These are phyloP conservation scores for Phytophthora fragariaefolia DNA, from an alignment of 352 stramenopile species.

Conservation along the genomic window DNA sequence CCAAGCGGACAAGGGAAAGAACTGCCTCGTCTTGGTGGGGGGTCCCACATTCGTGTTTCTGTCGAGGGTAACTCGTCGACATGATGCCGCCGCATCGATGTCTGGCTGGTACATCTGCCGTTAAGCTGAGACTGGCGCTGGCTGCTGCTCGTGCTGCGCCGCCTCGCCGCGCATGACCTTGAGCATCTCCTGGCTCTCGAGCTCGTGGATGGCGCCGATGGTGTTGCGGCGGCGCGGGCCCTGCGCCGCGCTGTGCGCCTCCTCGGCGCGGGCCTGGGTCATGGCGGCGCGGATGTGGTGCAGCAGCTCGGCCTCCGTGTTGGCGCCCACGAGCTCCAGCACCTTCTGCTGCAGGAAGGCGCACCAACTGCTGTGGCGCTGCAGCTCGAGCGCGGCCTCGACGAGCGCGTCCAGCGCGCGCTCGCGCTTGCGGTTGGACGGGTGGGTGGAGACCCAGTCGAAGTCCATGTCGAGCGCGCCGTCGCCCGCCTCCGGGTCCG, in stretches of 20 bases:
- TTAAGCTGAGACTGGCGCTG: constrained; percentile 14
- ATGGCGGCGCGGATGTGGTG: constrained; percentile 46
- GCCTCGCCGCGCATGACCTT: constrained; percentile 32
- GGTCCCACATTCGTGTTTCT: constrained; percentile 17
- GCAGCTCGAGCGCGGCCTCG: constrained; percentile 50
- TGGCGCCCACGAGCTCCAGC: constrained; percentile 45
- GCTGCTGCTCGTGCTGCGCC: constrained; percentile 18
- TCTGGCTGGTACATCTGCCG: not conserved
- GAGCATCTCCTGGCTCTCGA: constrained; percentile 71
- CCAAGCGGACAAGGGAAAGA: constrained; percentile 7
- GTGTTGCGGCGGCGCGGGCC: constrained; percentile 44
- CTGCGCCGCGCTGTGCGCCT: constrained; percentile 8
- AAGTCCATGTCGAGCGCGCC: constrained; percentile 47
- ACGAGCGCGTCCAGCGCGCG: constrained; percentile 48
- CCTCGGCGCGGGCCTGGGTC: constrained; percentile 23
- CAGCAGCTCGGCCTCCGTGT: constrained; percentile 47
- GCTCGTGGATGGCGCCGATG: constrained; percentile 55
- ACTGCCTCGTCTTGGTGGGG: constrained; percentile 8
- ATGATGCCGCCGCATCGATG: not conserved
- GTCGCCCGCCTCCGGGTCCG: constrained; percentile 37
- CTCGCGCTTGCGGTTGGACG: constrained; percentile 69
- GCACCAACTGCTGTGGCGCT: constrained; percentile 62
- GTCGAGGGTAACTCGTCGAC: not conserved
- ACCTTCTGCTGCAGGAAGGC: constrained; percentile 61
- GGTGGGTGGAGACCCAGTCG: constrained; percentile 73